Percentiles rank a stretch among this genome's conserved stretches.
phyloP scores from a whole-genome alignment of 208 protist genomes.

The Blechomonas ayalai region DNA sequence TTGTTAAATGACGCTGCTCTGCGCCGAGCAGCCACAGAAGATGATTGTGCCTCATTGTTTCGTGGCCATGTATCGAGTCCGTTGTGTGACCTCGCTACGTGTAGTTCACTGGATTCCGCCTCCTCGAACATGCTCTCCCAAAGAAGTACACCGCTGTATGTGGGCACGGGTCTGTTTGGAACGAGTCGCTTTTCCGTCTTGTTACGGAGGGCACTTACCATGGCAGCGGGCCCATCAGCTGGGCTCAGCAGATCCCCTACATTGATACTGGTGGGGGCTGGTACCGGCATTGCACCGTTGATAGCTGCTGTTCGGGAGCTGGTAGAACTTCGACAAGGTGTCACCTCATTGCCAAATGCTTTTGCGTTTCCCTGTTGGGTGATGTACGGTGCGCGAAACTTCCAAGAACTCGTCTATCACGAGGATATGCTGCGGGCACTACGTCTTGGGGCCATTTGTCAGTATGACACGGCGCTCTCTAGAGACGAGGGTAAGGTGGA shows the following conservation, averaged over 20 bases:
- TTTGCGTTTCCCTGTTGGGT: constrained; percentile 43
- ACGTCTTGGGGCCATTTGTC: constrained; percentile 26
- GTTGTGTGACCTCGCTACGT: constrained; percentile 15
- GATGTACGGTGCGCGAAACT: constrained; percentile 56
- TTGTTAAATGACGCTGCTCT: constrained; percentile 11
- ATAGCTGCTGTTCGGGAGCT: constrained; percentile 62
- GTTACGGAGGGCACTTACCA: constrained; percentile 14
- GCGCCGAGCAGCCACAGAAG: constrained; percentile 1
- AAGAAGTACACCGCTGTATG: constrained; percentile 21
- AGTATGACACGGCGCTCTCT: constrained; percentile 64
- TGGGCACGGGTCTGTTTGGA: constrained; percentile 51
- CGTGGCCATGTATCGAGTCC: constrained; percentile 13
- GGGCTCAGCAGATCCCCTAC: no score
- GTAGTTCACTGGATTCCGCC: not conserved
- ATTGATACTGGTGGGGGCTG: constrained; percentile 60
- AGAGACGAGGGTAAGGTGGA: constrained; percentile 9
- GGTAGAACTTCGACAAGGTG: constrained; percentile 11
- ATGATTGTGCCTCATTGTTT: constrained; percentile 1
- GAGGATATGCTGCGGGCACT: constrained; percentile 33
- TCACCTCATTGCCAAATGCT: not conserved
- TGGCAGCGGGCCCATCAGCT: constrained; percentile 1
- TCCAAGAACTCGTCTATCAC: constrained; percentile 63
- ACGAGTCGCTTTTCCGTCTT: constrained; percentile 40
- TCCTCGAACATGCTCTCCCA: not conserved
- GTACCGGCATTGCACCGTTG: constrained; percentile 75